Percentiles rank a stretch among this genome's conserved stretches.
Conservation (phyloP, 129 eudicot species). For the Silybum marianum region DNA sequence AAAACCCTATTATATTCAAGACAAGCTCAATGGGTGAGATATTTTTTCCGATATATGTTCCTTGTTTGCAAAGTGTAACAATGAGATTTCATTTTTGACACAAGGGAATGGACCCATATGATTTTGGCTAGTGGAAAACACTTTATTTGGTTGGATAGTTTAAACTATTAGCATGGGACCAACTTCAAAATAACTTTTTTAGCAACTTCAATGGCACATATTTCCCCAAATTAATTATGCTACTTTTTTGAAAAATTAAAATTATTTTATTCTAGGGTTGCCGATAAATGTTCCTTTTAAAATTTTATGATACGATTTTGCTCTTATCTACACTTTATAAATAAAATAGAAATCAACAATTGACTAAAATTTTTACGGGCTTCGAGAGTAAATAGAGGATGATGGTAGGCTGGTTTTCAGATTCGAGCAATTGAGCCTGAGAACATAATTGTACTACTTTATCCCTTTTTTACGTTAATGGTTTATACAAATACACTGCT, state of each 20-base stretch:
- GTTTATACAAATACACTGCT: neutral
- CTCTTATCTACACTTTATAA: neutral
- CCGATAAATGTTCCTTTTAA: conserved; percentile 17
- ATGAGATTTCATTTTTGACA: conserved; percentile 8
- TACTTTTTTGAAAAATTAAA: conserved; percentile 1
- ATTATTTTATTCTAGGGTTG: conserved; percentile 29
- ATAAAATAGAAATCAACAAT: neutral
- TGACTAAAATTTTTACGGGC: neutral
- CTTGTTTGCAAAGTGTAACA: conserved; percentile 8
- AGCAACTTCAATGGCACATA: conserved; percentile 45
- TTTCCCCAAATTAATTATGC: conserved; percentile 28
- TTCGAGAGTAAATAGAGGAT: neutral
- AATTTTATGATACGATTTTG: conserved; percentile 18
- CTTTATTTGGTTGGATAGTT: conserved; percentile 33
- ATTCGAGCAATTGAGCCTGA: neutral
- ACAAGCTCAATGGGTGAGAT: neutral
- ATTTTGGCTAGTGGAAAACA: conserved; percentile 29
- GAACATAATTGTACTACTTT: neutral
- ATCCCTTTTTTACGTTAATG: neutral
- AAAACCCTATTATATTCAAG: too few relatives aligned
- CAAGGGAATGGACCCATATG: conserved; percentile 22
- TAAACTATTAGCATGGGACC: conserved; percentile 23
- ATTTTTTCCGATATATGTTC: conserved; percentile 7
- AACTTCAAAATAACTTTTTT: conserved; percentile 7
- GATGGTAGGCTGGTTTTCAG: neutral